A percentile compares a stretch with the other conserved stretches of the same genome.
Evolutionary conservation across 31 red algal genomes (phyloP).

Genomic region (Asparagopsis taxiformis): DNA sequence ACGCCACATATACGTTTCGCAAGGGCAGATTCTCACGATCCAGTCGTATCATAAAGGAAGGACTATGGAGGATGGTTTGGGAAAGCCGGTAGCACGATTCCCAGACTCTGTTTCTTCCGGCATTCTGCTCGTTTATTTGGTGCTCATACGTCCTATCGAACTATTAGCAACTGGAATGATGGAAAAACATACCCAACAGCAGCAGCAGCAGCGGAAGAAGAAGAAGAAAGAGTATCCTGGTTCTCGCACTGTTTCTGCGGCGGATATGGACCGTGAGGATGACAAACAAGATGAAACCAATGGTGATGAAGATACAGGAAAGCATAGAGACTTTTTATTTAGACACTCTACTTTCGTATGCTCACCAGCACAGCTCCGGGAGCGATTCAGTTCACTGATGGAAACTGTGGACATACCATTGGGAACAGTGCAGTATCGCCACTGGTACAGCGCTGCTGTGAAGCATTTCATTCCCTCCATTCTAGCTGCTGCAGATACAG

Average conservation of each 20-base stretch:
- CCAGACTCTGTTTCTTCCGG: neutral
- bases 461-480: constrained; percentile 1
- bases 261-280: neutral
- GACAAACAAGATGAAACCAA: neutral
- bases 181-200: too few relatives aligned
- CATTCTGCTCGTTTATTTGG: neutral
- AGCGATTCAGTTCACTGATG: neutral
- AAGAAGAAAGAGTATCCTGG: too few relatives aligned
- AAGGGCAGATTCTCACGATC: neutral
- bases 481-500: neutral
- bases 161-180: neutral
- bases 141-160: neutral
- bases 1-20: neutral
- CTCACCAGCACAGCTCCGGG: neutral
- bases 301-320: neutral
- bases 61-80: neutral
- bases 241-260: neutral
- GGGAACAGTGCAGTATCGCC: constrained; percentile 6
- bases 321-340: neutral
- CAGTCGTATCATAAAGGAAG: neutral
- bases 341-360: neutral
- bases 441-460: constrained; percentile 1
- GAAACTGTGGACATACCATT: neutral
- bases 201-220: too few relatives aligned
- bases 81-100: neutral